Evolutionary conservation across 148 eudicot species (phyloP).

Genomic region (Talinum fruticosum): DNA sequence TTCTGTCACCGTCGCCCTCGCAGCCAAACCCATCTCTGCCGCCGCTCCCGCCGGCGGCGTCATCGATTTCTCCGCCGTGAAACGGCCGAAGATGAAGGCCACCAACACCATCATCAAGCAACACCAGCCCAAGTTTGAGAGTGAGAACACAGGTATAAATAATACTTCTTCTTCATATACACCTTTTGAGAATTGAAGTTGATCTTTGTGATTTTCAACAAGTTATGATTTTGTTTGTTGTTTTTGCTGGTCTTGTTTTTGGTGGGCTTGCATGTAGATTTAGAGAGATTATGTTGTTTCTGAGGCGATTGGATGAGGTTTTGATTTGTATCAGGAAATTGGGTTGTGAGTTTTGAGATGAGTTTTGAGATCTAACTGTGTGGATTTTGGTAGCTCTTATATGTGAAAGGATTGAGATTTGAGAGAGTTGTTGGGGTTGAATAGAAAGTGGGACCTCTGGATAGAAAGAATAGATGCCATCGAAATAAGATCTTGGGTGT

Average conservation of each 20-base stretch:
- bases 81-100: constrained; percentile 50
- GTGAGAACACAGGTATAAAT: constrained; percentile 50
- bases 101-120: constrained; percentile 37
- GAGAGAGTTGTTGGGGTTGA: constrained; percentile 21
- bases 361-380: constrained; percentile 29
- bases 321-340: constrained; percentile 21
- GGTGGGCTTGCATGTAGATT: constrained; percentile 5
- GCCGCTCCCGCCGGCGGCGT: constrained; percentile 52
- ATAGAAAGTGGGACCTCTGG: constrained; percentile 48
- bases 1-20: constrained; percentile 44
- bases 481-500: constrained; percentile 24
- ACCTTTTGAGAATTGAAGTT: not conserved
- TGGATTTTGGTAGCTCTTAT: constrained; percentile 12
- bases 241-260: not conserved
- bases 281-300: not conserved
- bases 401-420: constrained; percentile 8
- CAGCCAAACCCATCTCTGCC: constrained; percentile 75
- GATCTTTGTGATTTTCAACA: not conserved
- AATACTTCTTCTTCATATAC: not conserved
- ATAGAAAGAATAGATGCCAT: constrained; percentile 20
- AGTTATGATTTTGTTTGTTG: not conserved
- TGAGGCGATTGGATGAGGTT: constrained; percentile 16
- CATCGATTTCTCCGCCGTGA: constrained; percentile 78
- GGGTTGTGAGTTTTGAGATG: constrained; percentile 20
- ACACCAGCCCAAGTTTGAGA: constrained; percentile 51